Evolutionary conservation across 805 yeast genomes (phyloP), one percentile per base, ranked within the genome.

Genomic region (Candida insectorum): DNA sequence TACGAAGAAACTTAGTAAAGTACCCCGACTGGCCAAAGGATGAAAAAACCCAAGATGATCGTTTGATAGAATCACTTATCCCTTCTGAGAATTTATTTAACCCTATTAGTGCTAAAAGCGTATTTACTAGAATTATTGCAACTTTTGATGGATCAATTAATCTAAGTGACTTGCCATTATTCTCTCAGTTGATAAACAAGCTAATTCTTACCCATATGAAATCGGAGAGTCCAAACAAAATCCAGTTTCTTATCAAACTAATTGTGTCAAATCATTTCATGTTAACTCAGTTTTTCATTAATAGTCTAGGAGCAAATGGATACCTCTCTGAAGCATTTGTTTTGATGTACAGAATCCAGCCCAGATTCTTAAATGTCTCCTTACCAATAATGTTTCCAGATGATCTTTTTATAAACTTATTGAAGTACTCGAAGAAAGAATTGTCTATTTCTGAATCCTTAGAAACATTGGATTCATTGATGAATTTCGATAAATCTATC

Each of bases 121-220:
- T 37, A 1, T 39, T 44, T 16, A 41, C 36, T 1, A 21, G 43
- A 26, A 11, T 37, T 11, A 30, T 44, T 24, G 61, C 69, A 2
- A 36, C 58, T 5, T 36, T 65, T 7, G 49, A 49, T 17, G 69
- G 67, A 1, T 36, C 42, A 1, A 23, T 65, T 6, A 31, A 34
- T 5, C 39, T 49, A 2, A 44, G 39, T 7, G 71, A 65, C 38
- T 43, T 65, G 15, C 71, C 71, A 0, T 24, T 37, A 5, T 65
- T 64, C 40, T 33, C 41, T 10, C 26, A 18, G 3, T 37, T 61
- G 24, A 43, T 64, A 8, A 30, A 40, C 9, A 28, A 36, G 3
- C 33, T 47, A 15, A 44, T 55, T 2, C 17, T 18, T 3, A 24
- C 35, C 12, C 39, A 47, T 12, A 35, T 54, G 13, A 43, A 50